These are phyloP conservation scores for Dryas drummondii DNA, from an alignment of 306 rosid species.

Conservation along the genomic window DNA sequence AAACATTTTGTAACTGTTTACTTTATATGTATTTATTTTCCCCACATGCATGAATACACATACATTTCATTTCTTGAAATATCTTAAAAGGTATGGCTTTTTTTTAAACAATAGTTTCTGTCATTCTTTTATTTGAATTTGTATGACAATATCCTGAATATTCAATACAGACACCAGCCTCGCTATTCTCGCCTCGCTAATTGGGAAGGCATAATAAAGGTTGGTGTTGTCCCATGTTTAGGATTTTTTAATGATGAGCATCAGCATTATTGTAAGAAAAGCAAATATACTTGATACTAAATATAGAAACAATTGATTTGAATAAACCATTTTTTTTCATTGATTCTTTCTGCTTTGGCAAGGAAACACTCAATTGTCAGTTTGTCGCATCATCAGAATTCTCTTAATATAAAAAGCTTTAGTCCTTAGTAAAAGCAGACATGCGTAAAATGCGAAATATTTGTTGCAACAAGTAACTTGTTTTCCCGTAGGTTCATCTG, in stretches of 20 bases:
- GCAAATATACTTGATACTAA: not conserved
- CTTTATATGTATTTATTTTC: not conserved
- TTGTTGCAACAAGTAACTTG: not conserved
- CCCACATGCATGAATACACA: not conserved
- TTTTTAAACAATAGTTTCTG: not conserved
- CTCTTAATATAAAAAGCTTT: no score
- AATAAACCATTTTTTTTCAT: not conserved
- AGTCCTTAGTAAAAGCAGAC: no score
- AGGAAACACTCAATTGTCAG: not conserved
- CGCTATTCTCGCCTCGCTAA: constrained; percentile 77
- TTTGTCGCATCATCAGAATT: not conserved
- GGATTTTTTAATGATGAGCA: not conserved
- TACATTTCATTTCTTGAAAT: not conserved
- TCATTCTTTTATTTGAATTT: constrained; percentile 12
- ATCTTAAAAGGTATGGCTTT: not conserved
- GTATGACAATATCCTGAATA: constrained; percentile 26
- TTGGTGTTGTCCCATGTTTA: constrained; percentile 20
- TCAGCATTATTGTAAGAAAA: not conserved
- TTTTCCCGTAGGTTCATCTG: not conserved
- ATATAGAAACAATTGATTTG: not conserved
- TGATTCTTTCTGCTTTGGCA: not conserved
- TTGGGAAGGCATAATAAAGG: constrained; percentile 94
- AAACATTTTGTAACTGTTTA: not conserved
- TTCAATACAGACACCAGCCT: constrained; percentile 81
- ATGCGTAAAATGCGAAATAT: no score